A percentile compares a stretch with the other conserved stretches of the same genome.
phyloP scores from a whole-genome alignment of 257 asterid genomes.

The Lycium barbarum region DNA sequence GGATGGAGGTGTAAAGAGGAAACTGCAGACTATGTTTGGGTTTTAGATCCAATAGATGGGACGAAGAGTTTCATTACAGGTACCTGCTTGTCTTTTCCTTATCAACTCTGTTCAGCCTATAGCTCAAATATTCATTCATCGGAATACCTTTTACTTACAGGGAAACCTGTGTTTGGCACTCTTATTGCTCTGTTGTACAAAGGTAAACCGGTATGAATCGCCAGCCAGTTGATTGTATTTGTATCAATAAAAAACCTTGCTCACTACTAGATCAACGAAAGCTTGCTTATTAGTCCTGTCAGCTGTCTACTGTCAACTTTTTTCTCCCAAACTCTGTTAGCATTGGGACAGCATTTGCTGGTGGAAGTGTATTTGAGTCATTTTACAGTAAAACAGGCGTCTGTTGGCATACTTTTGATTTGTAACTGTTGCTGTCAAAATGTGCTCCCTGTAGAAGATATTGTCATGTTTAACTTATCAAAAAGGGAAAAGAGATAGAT shows the following conservation, averaged over 20 bases:
- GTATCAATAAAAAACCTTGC: slow-evolving; percentile 5
- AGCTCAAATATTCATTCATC: not conserved
- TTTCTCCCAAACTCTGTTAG: not conserved
- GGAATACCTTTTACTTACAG: slow-evolving; percentile 40
- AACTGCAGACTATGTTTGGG: slow-evolving; percentile 87
- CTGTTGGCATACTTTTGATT: slow-evolving; percentile 23
- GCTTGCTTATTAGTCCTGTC: not conserved
- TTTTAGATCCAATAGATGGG: slow-evolving; percentile 97
- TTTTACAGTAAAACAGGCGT: not conserved
- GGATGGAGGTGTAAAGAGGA: slow-evolving; percentile 86
- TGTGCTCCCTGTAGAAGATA: not conserved
- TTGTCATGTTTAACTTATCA: not conserved
- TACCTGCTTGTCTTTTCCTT: slow-evolving; percentile 32
- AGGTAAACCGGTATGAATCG: slow-evolving; percentile 84
- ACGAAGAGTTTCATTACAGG: slow-evolving; percentile 98
- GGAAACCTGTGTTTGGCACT: slow-evolving; percentile 96
- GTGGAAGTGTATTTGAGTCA: not conserved
- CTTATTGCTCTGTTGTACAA: slow-evolving; percentile 81
- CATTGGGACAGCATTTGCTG: not conserved
- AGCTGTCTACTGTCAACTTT: not conserved
- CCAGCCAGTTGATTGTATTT: slow-evolving; percentile 29
- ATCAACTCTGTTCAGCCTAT: not conserved
- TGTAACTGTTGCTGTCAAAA: slow-evolving; percentile 6
- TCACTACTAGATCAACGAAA: slow-evolving; percentile 19
- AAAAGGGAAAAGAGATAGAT: not conserved